Percentiles rank a stretch among this genome's conserved stretches.
Conservation (phyloP, 768 basidiomycete genomes). For the Tulasnella sp. region DNA sequence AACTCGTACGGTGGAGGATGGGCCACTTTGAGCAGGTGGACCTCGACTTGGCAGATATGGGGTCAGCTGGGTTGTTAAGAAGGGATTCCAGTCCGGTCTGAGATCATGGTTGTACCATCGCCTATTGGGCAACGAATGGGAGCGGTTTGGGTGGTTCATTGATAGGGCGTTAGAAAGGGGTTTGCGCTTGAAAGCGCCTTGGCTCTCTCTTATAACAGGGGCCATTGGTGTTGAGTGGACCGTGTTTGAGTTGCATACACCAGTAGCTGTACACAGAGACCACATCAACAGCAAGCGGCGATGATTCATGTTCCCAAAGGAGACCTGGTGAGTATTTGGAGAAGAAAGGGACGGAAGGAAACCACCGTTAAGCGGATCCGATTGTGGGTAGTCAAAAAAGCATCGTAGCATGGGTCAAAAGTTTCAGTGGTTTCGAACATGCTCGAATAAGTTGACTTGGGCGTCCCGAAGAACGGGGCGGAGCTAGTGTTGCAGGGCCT, state of each 20-base stretch:
- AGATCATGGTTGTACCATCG: not conserved
- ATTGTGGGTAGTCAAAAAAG: too few relatives aligned
- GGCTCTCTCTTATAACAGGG: not conserved
- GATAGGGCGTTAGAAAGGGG: not conserved
- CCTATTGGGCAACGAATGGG: not conserved
- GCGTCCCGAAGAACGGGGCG: not conserved
- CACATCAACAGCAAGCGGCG: too few relatives aligned
- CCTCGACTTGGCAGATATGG: not conserved
- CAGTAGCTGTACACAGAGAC: too few relatives aligned
- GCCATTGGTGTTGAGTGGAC: too few relatives aligned
- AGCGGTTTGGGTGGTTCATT: not conserved
- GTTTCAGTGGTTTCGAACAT: too few relatives aligned
- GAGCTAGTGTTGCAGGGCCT: not conserved
- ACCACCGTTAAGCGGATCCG: too few relatives aligned
- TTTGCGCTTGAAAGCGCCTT: not conserved
- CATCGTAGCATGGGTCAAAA: too few relatives aligned
- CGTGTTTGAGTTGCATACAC: too few relatives aligned
- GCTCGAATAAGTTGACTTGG: too few relatives aligned
- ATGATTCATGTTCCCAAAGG: too few relatives aligned
- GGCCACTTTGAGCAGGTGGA: not conserved
- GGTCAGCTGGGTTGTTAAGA: not conserved
- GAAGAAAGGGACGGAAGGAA: too few relatives aligned
- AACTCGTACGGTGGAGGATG: not conserved
- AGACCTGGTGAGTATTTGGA: not conserved
- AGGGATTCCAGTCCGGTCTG: not conserved